Evolutionary conservation across 495 filamentous ascomycete species (phyloP).

Genomic region (Neurospora sp.): DNA sequence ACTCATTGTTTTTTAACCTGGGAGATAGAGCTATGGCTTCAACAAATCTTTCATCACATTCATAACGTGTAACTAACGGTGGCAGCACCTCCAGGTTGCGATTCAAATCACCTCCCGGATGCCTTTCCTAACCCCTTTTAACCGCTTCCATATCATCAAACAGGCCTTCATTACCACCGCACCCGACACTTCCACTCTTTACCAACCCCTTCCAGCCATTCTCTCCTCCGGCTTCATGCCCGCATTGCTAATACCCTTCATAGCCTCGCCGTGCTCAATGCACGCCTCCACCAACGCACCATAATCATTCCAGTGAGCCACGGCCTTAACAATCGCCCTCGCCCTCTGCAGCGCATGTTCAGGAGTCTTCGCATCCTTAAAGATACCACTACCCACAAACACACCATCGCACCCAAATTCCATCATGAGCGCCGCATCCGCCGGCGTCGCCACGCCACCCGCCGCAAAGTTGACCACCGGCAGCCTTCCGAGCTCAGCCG

Average conservation of each 20-base stretch:
- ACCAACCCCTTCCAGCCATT: conserved; percentile 85
- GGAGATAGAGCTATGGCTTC: background rate
- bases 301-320: conserved; percentile 80
- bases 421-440: conserved; percentile 98
- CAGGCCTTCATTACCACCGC: background rate
- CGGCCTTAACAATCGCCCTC: conserved; percentile 88
- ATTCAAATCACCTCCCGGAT: background rate
- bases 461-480: conserved; percentile 98
- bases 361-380: conserved; percentile 56
- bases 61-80: background rate
- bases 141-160: background rate
- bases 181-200: conserved; percentile 10
- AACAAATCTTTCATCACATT: background rate
- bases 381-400: conserved; percentile 94
- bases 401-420: conserved; percentile 96
- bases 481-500: conserved; percentile 74
- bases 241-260: conserved; percentile 84
- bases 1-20: background rate
- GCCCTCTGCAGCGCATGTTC: conserved; percentile 82
- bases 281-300: conserved; percentile 80
- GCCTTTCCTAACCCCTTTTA: background rate
- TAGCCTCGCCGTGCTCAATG: conserved; percentile 81
- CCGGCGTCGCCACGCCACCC: conserved; percentile 92
- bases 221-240: conserved; percentile 66
- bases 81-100: background rate